A percentile compares a stretch with the other conserved stretches of the same genome.
Evolutionary conservation across 129 eudicot species (phyloP).

Genomic region (Chrysanthemum makinoi): DNA sequence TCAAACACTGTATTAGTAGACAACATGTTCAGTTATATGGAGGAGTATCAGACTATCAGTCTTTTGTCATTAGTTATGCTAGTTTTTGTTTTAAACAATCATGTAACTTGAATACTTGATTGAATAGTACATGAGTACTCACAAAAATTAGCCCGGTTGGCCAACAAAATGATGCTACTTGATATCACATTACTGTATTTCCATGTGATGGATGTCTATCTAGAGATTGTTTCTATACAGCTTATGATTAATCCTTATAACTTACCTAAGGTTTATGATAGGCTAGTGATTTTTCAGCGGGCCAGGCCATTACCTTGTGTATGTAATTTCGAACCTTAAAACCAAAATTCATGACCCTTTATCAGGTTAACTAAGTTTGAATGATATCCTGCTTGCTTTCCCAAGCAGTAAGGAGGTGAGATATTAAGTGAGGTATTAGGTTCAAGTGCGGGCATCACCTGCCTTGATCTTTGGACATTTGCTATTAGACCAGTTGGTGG

Average conservation of each 20-base stretch:
- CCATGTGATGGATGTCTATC: neutral
- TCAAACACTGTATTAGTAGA: neutral
- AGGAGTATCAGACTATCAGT: neutral
- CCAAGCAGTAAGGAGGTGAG: too few relatives aligned
- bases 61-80: too few relatives aligned
- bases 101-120: neutral
- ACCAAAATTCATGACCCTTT: neutral
- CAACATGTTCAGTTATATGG: conserved; percentile 4
- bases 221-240: neutral
- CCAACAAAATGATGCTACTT: neutral
- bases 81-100: neutral
- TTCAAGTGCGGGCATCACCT: too few relatives aligned
- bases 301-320: neutral
- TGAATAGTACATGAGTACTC: neutral
- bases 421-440: too few relatives aligned
- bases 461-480: too few relatives aligned
- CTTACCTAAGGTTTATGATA: neutral
- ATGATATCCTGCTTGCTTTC: neutral
- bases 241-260: neutral
- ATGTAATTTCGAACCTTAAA: neutral
- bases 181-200: neutral
- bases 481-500: too few relatives aligned
- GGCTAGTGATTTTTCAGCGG: neutral
- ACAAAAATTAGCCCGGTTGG: neutral
- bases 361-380: conserved; percentile 4